Evolutionary conservation across 257 asterid species (phyloP).

Genomic region (Linaria vulgaris): DNA sequence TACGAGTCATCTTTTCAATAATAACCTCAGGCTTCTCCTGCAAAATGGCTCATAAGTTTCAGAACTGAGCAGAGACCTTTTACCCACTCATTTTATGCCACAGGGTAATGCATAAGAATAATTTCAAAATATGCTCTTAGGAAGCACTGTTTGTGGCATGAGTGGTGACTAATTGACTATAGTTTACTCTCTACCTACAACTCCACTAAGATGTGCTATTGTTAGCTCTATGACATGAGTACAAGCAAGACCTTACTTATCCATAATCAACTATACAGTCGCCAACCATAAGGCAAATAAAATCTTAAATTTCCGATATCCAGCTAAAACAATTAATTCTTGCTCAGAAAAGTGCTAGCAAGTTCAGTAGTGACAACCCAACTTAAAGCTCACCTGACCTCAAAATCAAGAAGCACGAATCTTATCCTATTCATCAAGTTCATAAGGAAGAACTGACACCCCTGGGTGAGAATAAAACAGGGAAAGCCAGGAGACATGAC

Average conservation of each 20-base stretch:
- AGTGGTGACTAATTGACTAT: not conserved
- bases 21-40: slow-evolving; percentile 92
- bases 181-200: not conserved
- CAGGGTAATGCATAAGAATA: not conserved
- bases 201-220: not conserved
- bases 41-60: slow-evolving; percentile 23
- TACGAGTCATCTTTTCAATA: slow-evolving; percentile 90
- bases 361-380: not conserved
- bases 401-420: not conserved
- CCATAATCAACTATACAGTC: not conserved
- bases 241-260: not conserved
- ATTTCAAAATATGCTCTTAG: not conserved
- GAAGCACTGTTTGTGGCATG: slow-evolving; percentile 1
- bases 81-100: not conserved
- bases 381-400: not conserved
- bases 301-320: slow-evolving; percentile 1
- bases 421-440: not conserved
- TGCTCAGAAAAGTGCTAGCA: not conserved
- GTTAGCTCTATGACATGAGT: not conserved
- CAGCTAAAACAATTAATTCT: not conserved
- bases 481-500: not conserved
- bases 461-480: not conserved
- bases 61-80: slow-evolving; percentile 17
- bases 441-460: not conserved
- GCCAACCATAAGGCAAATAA: too few relatives aligned